These are phyloP conservation scores for Lepidium didymum DNA, from an alignment of 345 rosid species.

Conservation along the genomic window DNA sequence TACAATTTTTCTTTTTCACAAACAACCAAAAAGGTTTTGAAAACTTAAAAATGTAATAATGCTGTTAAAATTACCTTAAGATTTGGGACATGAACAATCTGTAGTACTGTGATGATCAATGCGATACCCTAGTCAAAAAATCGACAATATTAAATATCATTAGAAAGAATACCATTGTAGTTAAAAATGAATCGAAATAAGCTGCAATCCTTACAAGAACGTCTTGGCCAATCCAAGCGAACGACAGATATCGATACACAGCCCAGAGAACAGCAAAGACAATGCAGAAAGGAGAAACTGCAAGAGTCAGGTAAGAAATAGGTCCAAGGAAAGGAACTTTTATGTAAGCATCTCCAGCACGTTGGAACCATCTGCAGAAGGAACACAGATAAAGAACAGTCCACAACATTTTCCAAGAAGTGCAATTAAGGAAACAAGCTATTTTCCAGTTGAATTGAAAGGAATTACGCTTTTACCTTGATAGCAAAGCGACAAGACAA, in stretches of 20 bases:
- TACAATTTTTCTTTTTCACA: not conserved
- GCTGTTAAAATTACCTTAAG: conserved; percentile 59
- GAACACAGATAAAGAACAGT: not conserved
- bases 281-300: conserved; percentile 90
- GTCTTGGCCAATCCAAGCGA: conserved; percentile 99
- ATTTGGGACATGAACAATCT: conserved; percentile 92
- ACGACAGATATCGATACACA: conserved; percentile 49
- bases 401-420: not conserved
- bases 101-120: conserved; percentile 85
- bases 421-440: not conserved
- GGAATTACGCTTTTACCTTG: conserved; percentile 47
- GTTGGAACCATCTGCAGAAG: conserved; percentile 72
- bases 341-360: conserved; percentile 50
- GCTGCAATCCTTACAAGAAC: conserved; percentile 60
- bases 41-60: not conserved
- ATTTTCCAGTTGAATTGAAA: not conserved
- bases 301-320: conserved; percentile 74
- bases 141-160: conserved; percentile 4
- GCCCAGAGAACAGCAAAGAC: conserved; percentile 91
- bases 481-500: conserved; percentile 79
- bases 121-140: conserved; percentile 74
- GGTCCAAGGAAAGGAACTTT: conserved; percentile 91
- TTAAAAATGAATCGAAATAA: not conserved
- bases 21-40: not conserved
- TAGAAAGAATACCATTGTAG: not conserved